phyloP scores from a whole-genome alignment of 805 yeast genomes.

The Clavispora santaluciae region DNA sequence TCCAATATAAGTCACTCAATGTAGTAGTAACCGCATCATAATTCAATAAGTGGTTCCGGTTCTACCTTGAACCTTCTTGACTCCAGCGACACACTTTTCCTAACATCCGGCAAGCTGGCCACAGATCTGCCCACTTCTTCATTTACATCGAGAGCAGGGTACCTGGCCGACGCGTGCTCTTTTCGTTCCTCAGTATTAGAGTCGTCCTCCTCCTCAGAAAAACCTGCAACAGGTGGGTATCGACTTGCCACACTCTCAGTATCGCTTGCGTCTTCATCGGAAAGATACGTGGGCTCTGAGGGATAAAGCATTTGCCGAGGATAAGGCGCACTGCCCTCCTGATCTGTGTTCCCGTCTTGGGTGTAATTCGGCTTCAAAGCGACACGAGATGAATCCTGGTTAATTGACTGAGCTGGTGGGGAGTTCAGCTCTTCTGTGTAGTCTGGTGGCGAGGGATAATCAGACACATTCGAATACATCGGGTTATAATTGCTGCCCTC shows the following conservation, averaged over 20 bases:
- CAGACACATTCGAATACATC: not conserved
- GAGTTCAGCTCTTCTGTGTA: not conserved
- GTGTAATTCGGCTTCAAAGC: not conserved
- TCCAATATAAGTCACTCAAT: too few species aligned
- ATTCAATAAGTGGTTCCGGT: slow-evolving; percentile 40
- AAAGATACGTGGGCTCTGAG: slow-evolving; percentile 15
- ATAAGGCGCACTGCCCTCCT: not conserved
- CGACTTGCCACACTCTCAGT: slow-evolving; percentile 17
- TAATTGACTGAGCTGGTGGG: not conserved
- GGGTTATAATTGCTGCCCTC: not conserved
- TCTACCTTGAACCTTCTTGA: slow-evolving; percentile 19
- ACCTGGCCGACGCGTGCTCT: slow-evolving; percentile 13
- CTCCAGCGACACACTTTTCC: slow-evolving; percentile 3
- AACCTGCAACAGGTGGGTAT: slow-evolving; percentile 12
- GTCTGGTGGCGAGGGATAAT: slow-evolving; percentile 2
- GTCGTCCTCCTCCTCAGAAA: slow-evolving; percentile 2
- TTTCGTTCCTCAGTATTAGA: not conserved
- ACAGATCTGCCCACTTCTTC: not conserved
- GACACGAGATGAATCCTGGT: not conserved
- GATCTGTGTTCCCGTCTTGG: not conserved
- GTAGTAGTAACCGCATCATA: slow-evolving; percentile 20
- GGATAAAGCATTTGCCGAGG: slow-evolving; percentile 2
- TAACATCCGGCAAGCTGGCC: slow-evolving; percentile 1
- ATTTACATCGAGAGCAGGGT: slow-evolving; percentile 12
- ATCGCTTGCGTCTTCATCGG: slow-evolving; percentile 12